Evolutionary conservation across 129 eudicot genomes (phyloP), one percentile per base, ranked within the genome.

Genomic region (Calendula officinalis): DNA sequence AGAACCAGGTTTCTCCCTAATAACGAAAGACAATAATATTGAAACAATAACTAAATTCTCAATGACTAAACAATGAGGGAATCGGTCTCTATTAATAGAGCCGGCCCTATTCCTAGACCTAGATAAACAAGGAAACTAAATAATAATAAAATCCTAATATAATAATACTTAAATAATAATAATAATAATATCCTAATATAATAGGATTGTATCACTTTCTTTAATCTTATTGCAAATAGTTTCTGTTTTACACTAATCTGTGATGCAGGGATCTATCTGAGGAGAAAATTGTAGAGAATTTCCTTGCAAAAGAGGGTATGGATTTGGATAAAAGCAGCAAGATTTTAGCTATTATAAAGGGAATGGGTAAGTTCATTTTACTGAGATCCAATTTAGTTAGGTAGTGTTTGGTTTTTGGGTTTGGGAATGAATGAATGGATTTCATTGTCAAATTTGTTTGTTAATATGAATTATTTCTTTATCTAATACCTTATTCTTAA

Each of bases 271-370:
- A 85, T 79, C 82, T 95, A 69, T 85, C 91, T 1, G 84, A 92
- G 74, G 96, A 78, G 64, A 78, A 85, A 70, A 65, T 88, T 58
- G 91, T 77, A 34, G 95, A 92, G 78, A 77, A 83, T 43, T 92
- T 88, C 80, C 96, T 92, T 48, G 76, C 49, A 37, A 68, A 72
- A 68, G 91, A 92, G 78, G 89, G 96, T 47, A 11, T 92, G 40
- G 85, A 85, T 64, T 77, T 77, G 57, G 71, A 69, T 67, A 81
- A 60, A 64, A 79, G 70, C 51, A 72, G 78, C 52, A 83, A 74
- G 65, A 85, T 92, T 62, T 46, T 88, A 54, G 68, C 70, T 66
- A 92, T 92, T 78, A 83, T 92, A 50, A 81, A 88, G 70, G 62
- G 81, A 62, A 88, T 92, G 96, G 98, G 96, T 92, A 69, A 37